Conservation (phyloP, 1,139 yeast species). For the Magnusiomyces tetraspermus region DNA sequence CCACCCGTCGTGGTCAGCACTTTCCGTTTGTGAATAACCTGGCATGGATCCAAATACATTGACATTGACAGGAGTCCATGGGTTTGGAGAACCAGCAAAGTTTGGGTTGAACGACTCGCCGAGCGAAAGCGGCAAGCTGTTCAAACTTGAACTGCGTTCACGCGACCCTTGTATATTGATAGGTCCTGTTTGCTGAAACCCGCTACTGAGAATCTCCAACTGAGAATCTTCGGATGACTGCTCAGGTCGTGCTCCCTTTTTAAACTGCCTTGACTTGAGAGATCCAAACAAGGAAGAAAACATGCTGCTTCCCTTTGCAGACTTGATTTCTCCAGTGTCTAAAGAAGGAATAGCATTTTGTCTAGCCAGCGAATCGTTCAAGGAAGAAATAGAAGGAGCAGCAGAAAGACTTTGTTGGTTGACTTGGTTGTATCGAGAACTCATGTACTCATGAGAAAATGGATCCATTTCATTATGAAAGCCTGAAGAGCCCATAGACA, state of each 20-base stretch:
- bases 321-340: conserved; percentile 2
- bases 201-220: conserved; percentile 6
- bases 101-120: conserved; percentile 13
- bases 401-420: neutral
- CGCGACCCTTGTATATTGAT: conserved; percentile 2
- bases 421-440: conserved; percentile 3
- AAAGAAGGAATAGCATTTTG: neutral
- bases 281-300: conserved; percentile 13
- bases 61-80: neutral
- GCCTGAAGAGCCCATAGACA: conserved; percentile 7
- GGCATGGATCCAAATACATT: neutral
- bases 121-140: conserved; percentile 12
- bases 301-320: conserved; percentile 13
- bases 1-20: neutral
- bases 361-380: neutral
- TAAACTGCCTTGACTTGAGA: conserved; percentile 9
- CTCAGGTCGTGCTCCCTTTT: neutral
- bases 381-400: neutral
- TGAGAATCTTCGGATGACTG: conserved; percentile 5
- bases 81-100: neutral
- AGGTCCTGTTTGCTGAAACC: neutral
- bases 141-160: conserved; percentile 13
- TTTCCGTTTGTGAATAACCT: neutral
- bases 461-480: neutral
- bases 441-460: conserved; percentile 4